phyloP scores from a whole-genome alignment of 495 filamentous ascomycete genomes.

The Achaetomiella virescens region DNA sequence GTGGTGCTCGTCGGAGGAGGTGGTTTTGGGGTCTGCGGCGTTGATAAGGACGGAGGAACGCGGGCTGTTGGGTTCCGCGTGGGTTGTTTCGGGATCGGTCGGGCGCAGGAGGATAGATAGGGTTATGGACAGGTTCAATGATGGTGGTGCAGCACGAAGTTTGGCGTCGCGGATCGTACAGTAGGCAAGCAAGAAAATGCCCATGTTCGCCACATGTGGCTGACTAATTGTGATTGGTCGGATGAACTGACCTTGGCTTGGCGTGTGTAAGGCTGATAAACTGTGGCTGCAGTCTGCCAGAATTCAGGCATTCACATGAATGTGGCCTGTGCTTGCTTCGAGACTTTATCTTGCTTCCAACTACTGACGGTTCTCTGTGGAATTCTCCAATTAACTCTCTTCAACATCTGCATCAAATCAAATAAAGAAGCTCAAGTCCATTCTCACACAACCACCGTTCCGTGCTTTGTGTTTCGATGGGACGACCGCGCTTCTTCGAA shows the following conservation, averaged over 20 bases:
- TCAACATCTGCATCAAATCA: too few relatives aligned
- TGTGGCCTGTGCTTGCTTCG: background rate
- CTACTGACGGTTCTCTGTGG: background rate
- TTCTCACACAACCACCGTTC: too few relatives aligned
- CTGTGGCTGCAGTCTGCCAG: slow-evolving; percentile 22
- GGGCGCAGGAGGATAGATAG: background rate
- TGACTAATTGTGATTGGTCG: slow-evolving; percentile 10
- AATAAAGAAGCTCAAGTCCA: too few relatives aligned
- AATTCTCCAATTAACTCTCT: too few relatives aligned
- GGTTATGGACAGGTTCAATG: too few relatives aligned
- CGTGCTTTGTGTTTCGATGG: too few relatives aligned
- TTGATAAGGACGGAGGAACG: too few relatives aligned
- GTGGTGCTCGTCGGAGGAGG: background rate
- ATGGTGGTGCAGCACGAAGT: background rate
- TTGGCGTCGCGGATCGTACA: slow-evolving; percentile 1
- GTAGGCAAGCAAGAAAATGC: background rate
- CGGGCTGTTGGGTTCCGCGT: too few relatives aligned
- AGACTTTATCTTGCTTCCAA: too few relatives aligned
- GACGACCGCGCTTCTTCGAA: too few relatives aligned
- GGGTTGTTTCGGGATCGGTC: too few relatives aligned
- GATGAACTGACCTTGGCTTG: background rate
- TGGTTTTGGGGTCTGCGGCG: background rate
- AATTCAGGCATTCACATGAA: background rate
- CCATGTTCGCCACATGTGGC: slow-evolving; percentile 5
- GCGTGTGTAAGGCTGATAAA: background rate